Percentiles rank a stretch among this genome's conserved stretches.
phyloP scores from a whole-genome alignment of 2,329 filamentous ascomycete genomes.

The Aspergillus fumigatiaffinis region DNA sequence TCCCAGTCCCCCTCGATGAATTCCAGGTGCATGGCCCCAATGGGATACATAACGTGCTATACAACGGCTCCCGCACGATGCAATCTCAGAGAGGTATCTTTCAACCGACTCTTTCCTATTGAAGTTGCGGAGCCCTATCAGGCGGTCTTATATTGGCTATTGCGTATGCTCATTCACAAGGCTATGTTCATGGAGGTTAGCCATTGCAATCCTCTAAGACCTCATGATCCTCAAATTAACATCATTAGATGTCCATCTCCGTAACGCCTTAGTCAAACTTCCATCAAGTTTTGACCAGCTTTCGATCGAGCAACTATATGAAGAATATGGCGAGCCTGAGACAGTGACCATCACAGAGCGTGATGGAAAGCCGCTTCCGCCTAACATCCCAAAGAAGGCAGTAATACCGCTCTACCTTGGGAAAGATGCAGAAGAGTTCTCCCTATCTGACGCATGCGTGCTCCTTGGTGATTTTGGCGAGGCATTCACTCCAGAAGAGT shows the following conservation, averaged over 20 bases:
- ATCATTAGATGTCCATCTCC: not conserved
- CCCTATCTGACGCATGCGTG: slow-evolving; percentile 23
- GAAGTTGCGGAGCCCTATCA: slow-evolving; percentile 24
- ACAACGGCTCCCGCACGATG: slow-evolving; percentile 18
- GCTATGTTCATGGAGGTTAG: slow-evolving; percentile 24
- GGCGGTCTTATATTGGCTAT: slow-evolving; percentile 19
- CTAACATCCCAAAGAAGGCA: slow-evolving; percentile 25
- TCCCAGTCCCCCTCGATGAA: slow-evolving; percentile 18
- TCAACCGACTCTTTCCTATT: slow-evolving; percentile 18
- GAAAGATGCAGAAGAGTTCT: slow-evolving; percentile 25
- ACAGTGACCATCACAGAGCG: slow-evolving; percentile 20
- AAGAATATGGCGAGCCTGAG: slow-evolving; percentile 28
- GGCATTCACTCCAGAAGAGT: slow-evolving; percentile 15
- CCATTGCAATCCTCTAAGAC: not conserved
- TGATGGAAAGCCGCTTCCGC: slow-evolving; percentile 21
- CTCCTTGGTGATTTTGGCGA: slow-evolving; percentile 32
- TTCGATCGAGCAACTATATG: slow-evolving; percentile 29
- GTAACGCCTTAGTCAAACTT: not conserved
- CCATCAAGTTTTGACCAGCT: not conserved
- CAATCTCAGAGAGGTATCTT: slow-evolving; percentile 24
- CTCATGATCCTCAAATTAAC: not conserved
- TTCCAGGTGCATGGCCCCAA: slow-evolving; percentile 23
- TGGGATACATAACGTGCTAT: slow-evolving; percentile 25
- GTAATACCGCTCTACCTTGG: slow-evolving; percentile 25
- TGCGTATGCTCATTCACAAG: slow-evolving; percentile 19